Conservation (phyloP, 257 asterid genomes). For the Solanum microdontum region DNA sequence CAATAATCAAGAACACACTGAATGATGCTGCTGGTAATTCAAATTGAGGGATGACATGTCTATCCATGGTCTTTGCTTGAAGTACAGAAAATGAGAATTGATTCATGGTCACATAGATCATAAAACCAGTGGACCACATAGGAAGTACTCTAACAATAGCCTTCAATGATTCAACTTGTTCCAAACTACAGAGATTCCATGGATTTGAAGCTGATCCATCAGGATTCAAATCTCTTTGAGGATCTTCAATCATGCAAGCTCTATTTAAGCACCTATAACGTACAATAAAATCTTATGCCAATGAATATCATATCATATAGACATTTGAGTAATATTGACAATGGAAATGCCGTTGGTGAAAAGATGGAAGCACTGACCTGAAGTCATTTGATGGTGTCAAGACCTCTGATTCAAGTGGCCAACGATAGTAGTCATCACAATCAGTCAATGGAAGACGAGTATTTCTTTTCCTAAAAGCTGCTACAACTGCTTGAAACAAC, state of each 20-base stretch:
- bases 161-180: slow-evolving; percentile 1
- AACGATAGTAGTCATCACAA: not conserved
- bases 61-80: slow-evolving; percentile 7
- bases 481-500: slow-evolving; percentile 9
- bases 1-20: not conserved
- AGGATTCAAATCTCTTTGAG: not conserved
- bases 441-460: not conserved
- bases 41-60: slow-evolving; percentile 1
- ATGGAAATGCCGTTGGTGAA: not conserved
- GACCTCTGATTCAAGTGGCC: not conserved
- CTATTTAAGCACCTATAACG: slow-evolving; percentile 6
- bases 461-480: slow-evolving; percentile 6
- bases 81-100: not conserved
- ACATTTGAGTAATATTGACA: not conserved
- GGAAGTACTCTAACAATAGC: too few relatives aligned
- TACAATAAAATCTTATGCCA: not conserved
- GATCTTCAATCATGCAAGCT: slow-evolving; percentile 1
- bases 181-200: slow-evolving; percentile 1
- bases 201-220: slow-evolving; percentile 4
- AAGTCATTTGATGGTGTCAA: not conserved
- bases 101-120: not conserved
- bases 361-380: not conserved
- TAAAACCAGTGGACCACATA: too few relatives aligned
- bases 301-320: not conserved
- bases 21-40: slow-evolving; percentile 17